phyloP scores from a whole-genome alignment of 2,329 filamentous ascomycete species.

The Ceratocystis variospora region DNA sequence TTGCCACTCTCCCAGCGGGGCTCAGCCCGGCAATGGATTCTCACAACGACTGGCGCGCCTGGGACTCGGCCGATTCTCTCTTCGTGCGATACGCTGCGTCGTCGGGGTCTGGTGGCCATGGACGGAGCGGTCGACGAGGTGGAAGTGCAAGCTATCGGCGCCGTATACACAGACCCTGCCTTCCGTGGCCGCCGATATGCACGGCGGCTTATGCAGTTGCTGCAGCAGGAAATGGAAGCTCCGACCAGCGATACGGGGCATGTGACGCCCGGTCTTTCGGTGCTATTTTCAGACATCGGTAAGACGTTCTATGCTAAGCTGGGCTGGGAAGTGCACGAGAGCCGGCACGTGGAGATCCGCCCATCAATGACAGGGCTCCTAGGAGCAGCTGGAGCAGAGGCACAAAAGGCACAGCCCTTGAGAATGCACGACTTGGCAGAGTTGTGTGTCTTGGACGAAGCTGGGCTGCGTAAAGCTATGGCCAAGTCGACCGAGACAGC shows the following conservation, averaged over 20 bases:
- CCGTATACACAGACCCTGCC: constrained; percentile 59
- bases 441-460: constrained; percentile 51
- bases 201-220: constrained; percentile 55
- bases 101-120: constrained; percentile 34
- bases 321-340: constrained; percentile 65
- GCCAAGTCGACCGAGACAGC: constrained; percentile 31
- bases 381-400: constrained; percentile 19
- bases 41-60: constrained; percentile 34
- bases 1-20: constrained; percentile 44
- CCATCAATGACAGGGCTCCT: constrained; percentile 24
- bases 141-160: constrained; percentile 59
- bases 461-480: constrained; percentile 44
- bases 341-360: constrained; percentile 54
- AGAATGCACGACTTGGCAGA: constrained; percentile 45
- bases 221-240: constrained; percentile 13
- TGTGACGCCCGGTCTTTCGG: constrained; percentile 47
- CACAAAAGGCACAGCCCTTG: constrained; percentile 29
- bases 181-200: constrained; percentile 64
- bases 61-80: constrained; percentile 40
- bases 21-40: constrained; percentile 50
- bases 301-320: constrained; percentile 64
- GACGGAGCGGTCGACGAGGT: constrained; percentile 23
- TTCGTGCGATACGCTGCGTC: constrained; percentile 50
- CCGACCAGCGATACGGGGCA: constrained; percentile 22
- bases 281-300: constrained; percentile 78